A percentile compares a stretch with the other conserved stretches of the same genome.
phyloP scores from a whole-genome alignment of 2,329 filamentous ascomycete species.

The Penicillium psychrosexuale region DNA sequence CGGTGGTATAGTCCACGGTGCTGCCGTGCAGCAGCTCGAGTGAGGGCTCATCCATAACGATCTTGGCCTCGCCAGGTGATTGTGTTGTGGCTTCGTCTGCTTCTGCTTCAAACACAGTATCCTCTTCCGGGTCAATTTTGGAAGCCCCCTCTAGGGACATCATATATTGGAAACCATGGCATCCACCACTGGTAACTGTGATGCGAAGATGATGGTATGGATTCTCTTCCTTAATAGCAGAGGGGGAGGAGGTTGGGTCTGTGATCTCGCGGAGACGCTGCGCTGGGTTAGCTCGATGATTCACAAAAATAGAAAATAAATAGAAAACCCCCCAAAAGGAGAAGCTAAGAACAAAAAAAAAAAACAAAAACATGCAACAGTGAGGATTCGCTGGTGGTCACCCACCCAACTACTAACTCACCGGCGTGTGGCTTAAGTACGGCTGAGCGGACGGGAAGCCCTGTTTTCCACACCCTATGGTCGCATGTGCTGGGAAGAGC shows the following conservation, averaged over 20 bases:
- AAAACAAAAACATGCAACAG: constrained; percentile 15
- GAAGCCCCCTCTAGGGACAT: constrained; percentile 70
- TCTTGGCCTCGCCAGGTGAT: constrained; percentile 62
- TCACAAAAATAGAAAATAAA: neutral
- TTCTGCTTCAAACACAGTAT: constrained; percentile 78
- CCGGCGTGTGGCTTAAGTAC: constrained; percentile 48
- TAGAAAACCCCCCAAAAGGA: neutral
- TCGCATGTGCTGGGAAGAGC: constrained; percentile 37
- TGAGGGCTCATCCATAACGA: constrained; percentile 84
- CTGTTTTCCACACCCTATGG: constrained; percentile 48
- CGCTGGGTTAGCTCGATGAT: constrained; percentile 16
- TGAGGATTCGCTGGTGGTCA: constrained; percentile 47
- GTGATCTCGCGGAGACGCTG: constrained; percentile 74
- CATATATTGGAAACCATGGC: constrained; percentile 96
- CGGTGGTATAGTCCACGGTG: constrained; percentile 94
- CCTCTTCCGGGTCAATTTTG: constrained; percentile 67
- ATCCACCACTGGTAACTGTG: constrained; percentile 87
- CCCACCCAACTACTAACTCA: constrained; percentile 48
- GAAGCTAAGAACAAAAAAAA: constrained; percentile 7
- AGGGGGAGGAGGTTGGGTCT: constrained; percentile 41
- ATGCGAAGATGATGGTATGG: constrained; percentile 84
- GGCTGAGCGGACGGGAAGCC: constrained; percentile 49
- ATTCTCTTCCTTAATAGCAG: constrained; percentile 51
- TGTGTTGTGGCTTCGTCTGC: constrained; percentile 24
- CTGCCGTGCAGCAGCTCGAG: constrained; percentile 87